Percentiles rank a stretch among this genome's conserved stretches.
These are phyloP conservation scores for Sclerotiophoma versabilis DNA, from an alignment of 2,329 filamentous ascomycete genomes.

Conservation along the genomic window DNA sequence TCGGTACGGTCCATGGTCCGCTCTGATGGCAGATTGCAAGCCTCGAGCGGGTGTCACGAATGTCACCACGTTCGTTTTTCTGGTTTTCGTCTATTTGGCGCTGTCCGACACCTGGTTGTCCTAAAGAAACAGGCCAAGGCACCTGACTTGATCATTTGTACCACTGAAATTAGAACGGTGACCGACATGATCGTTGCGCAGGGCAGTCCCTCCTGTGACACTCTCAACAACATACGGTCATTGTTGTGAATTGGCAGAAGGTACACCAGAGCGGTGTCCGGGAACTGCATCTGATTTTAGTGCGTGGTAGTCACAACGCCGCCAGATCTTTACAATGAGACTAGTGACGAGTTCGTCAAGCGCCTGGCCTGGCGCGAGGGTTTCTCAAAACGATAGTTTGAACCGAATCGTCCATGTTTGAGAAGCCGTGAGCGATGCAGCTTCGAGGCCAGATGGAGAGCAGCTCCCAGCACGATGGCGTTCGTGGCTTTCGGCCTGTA, in stretches of 20 bases:
- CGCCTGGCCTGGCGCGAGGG: conserved; percentile 20
- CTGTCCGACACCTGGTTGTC: conserved; percentile 19
- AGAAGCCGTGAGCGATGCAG: conserved; percentile 22
- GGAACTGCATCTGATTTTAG: conserved; percentile 1
- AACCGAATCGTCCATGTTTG: conserved; percentile 16
- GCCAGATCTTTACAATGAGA: conserved; percentile 17
- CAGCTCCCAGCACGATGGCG: conserved; percentile 38
- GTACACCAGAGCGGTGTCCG: neutral
- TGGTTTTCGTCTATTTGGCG: conserved; percentile 37
- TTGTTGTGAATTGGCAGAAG: neutral
- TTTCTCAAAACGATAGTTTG: conserved; percentile 24
- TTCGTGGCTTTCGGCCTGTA: conserved; percentile 37
- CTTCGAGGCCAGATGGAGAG: conserved; percentile 31
- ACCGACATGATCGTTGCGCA: conserved; percentile 11
- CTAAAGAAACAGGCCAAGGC: conserved; percentile 14
- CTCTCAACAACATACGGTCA: neutral
- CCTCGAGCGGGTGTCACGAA: conserved; percentile 32
- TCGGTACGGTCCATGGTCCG: conserved; percentile 2
- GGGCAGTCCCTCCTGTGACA: conserved; percentile 2
- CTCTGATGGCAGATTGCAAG: conserved; percentile 23
- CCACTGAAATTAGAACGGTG: conserved; percentile 10
- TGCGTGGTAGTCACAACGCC: conserved; percentile 5
- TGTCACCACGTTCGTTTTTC: conserved; percentile 32
- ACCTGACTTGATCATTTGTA: conserved; percentile 18
- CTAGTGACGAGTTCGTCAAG: conserved; percentile 16